Conservation (phyloP, 441 rosid genomes). For the Rhodomyrtus psidioides region DNA sequence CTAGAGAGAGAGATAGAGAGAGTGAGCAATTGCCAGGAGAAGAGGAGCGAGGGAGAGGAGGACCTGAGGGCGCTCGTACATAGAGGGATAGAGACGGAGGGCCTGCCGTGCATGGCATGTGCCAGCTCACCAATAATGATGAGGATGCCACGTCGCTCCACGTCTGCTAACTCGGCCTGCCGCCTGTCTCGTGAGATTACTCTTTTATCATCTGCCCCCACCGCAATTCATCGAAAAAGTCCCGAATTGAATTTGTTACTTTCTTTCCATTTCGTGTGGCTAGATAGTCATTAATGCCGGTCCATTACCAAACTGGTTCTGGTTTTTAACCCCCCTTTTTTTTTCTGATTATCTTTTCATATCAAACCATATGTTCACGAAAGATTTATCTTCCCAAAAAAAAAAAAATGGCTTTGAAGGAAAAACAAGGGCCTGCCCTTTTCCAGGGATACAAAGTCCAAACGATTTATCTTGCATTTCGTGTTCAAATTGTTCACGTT, state of each 20-base stretch:
- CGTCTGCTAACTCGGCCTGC: neutral
- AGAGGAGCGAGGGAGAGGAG: neutral
- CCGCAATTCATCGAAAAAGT: neutral
- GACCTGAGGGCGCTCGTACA: neutral
- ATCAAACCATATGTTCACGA: neutral
- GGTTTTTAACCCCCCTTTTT: too few species aligned
- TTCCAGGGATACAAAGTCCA: neutral
- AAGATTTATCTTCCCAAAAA: neutral
- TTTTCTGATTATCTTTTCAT: neutral
- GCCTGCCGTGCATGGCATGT: neutral
- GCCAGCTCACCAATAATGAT: neutral
- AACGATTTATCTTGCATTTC: neutral
- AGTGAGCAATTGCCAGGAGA: neutral
- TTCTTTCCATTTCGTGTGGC: too few species aligned
- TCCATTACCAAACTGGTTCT: too few species aligned
- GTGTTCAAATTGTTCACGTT: neutral
- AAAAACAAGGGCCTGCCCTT: too few species aligned
- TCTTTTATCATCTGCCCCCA: neutral
- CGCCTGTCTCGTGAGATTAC: neutral
- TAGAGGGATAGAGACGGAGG: neutral
- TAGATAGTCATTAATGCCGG: too few species aligned
- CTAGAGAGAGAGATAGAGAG: neutral
- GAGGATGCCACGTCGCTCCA: neutral
- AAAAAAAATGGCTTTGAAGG: neutral
- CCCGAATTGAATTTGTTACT: too few species aligned